Conservation (phyloP, 768 basidiomycete genomes). For the Termitomyces sp. region DNA sequence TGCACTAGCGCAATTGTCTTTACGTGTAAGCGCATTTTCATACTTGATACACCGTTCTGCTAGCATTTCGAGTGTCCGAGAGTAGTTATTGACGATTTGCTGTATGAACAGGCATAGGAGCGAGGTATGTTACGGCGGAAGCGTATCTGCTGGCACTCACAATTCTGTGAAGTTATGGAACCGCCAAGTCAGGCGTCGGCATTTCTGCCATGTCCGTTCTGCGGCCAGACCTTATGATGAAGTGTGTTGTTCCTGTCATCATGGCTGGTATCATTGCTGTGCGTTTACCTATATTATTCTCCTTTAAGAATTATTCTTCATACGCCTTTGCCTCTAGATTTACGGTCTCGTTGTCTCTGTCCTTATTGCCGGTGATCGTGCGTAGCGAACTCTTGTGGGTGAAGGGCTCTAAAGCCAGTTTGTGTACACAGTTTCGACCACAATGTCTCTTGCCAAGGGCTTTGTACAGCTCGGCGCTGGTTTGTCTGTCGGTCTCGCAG, state of each 20-base stretch:
- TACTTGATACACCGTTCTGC: neutral
- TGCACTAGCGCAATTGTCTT: constrained; percentile 59
- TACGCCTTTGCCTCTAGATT: constrained; percentile 45
- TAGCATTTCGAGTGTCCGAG: neutral
- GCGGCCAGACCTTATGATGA: constrained; percentile 97
- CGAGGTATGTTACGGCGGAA: constrained; percentile 50
- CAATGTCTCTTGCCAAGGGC: constrained; percentile 90
- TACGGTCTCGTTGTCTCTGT: constrained; percentile 99
- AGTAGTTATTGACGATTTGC: constrained; percentile 7
- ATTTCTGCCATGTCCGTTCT: constrained; percentile 98
- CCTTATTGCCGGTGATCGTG: constrained; percentile 83
- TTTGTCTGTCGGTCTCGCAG: constrained; percentile 87
- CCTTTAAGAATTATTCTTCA: neutral
- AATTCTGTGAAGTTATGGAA: constrained; percentile 73
- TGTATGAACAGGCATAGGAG: constrained; percentile 63
- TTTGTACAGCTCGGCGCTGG: constrained; percentile 94
- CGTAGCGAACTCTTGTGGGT: constrained; percentile 27
- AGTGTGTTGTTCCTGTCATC: constrained; percentile 94
- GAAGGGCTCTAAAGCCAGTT: neutral
- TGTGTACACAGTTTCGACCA: constrained; percentile 47
- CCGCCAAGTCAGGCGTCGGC: constrained; percentile 97
- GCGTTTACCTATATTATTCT: constrained; percentile 28
- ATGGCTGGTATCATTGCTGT: constrained; percentile 99
- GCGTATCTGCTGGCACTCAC: constrained; percentile 13
- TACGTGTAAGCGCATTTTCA: constrained; percentile 66